Base-by-base conservation (phyloP, 805 yeast genomes). In the Cyberlindnera petersonii region DNA sequence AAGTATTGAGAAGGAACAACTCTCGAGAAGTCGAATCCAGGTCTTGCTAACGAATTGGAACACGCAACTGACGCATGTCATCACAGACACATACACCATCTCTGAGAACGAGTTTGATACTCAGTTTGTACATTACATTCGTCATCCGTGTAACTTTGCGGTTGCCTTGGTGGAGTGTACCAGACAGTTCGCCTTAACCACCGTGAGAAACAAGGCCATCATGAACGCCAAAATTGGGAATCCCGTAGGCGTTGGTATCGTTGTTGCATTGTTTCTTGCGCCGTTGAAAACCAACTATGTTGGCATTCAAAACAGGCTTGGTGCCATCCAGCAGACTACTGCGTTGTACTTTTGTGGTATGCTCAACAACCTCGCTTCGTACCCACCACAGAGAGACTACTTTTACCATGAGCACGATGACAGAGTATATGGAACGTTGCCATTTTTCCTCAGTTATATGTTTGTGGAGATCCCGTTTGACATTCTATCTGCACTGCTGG, bases 361-460 rank as follows among this genome's bases (percentile, higher is more conserved):
- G 77, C 66, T 87, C 29, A 84, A 82, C 50, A 86, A 86, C 55
- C 64, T 87, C 49, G 75, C 88, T 2, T 68, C 83, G 4, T 87
- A 82, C 56, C 95, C 95, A 1, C 56, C 64, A 13, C 93, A 86
- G 51, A 65, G 93, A 44, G 73, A 83, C 50, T 75, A 81, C 40
- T 87, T 87, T 56, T 86, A 85, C 57, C 84, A 83, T 46, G 96
- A 87, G 50, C 78, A 77, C 49, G 72, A 72, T 46, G 96, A 86
- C 56, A 77, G 79, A 23, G 79, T 83, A 4, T 82, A 86, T 52
- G 84, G 83, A 0, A 69, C 77, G 3, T 53, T 71, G 3, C 82
- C 89, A 3, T 87, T 87, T 55, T 77, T 82, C 44, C 35, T 70
- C 20, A 68, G 79, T 20, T 85, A 84, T 54, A 59, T 79, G 7